Evolutionary conservation across 176 grass and related monocot genomes (phyloP), one percentile per base, ranked within the genome.

Genomic region (Pontederia crassipes): DNA sequence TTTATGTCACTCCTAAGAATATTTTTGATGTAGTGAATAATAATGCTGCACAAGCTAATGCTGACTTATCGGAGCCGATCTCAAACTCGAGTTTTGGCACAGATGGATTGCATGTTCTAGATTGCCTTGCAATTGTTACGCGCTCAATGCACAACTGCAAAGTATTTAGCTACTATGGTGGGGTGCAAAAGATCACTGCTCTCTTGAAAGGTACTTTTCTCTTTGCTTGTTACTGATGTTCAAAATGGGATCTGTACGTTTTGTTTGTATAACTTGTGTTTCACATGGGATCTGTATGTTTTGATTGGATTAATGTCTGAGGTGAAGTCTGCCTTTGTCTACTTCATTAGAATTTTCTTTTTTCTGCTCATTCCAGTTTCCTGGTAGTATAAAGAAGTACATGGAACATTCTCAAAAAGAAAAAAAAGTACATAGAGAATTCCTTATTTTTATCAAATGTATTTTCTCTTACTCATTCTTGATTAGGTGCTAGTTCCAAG

Each of bases 141-240:
- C 72, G 86, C 50, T 95, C 91, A 20, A 71, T 87, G 69, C 91
- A 90, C 66, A 95, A 90, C 67, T 95, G 86, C 66, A 89, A 74
- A 81, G 86, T 80, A 81, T 95, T 95, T 89, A 83, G 80, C 67
- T 95, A 95, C 73, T 90, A 95, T 73, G 86, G 91, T 77, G 91
- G 91, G 58, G 65, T 95, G 57, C 83, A 90, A 56, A 95, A 82
- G 84, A 52, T 89, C 72, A 75, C 70, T 80, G 85, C 83, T 79
- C 78, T 95, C 72, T 52, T 95, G 55, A 95, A 95, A 85, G 91
- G 91, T 95, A 89, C 68, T 26, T 71, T 53, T 63, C 54, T 65
- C 52, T 47, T 75, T 52, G 46, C 26, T 18, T 80, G 52, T 15
- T 78, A 46, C 32, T 40, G 32, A 40, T 40, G 32, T 40, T 40